Percentiles rank a stretch among this genome's conserved stretches.
phyloP scores from a whole-genome alignment of 2,329 filamentous ascomycete genomes.

The Exophiala xenobiotica region DNA sequence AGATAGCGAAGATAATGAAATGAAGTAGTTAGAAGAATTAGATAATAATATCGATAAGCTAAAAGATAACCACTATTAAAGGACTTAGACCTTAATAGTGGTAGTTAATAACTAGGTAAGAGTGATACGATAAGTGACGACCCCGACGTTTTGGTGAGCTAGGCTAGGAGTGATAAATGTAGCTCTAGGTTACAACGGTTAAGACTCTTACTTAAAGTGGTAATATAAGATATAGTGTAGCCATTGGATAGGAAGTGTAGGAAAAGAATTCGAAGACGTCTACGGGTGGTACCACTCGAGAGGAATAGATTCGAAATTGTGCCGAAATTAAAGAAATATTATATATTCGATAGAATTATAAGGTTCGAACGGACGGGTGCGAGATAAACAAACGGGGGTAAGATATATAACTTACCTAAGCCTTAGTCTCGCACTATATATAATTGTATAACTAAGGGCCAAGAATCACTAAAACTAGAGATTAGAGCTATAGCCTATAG shows the following conservation, averaged over 20 bases:
- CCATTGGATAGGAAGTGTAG: background rate
- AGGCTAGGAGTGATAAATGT: too few relatives aligned
- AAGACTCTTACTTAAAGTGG: background rate
- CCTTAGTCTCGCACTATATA: too few relatives aligned
- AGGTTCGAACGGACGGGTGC: too few relatives aligned
- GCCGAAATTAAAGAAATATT: background rate
- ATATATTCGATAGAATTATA: background rate
- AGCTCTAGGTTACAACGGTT: background rate
- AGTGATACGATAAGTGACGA: background rate
- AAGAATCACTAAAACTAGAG: too few relatives aligned
- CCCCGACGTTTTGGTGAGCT: too few relatives aligned
- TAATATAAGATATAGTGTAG: background rate
- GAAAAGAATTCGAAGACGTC: background rate
- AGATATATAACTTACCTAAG: too few relatives aligned
- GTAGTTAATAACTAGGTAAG: background rate
- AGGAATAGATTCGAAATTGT: background rate
- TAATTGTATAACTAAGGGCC: too few relatives aligned
- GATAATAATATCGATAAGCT: background rate
- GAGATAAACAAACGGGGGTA: too few relatives aligned
- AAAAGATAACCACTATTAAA: background rate
- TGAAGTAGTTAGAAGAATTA: background rate
- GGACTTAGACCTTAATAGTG: background rate
- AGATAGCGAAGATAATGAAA: background rate
- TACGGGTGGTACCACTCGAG: background rate
- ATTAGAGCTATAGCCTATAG: too few relatives aligned